These are phyloP conservation scores for Pseudozyma hubeiensis DNA, from an alignment of 1,284 basidiomycete genomes.

Conservation along the genomic window DNA sequence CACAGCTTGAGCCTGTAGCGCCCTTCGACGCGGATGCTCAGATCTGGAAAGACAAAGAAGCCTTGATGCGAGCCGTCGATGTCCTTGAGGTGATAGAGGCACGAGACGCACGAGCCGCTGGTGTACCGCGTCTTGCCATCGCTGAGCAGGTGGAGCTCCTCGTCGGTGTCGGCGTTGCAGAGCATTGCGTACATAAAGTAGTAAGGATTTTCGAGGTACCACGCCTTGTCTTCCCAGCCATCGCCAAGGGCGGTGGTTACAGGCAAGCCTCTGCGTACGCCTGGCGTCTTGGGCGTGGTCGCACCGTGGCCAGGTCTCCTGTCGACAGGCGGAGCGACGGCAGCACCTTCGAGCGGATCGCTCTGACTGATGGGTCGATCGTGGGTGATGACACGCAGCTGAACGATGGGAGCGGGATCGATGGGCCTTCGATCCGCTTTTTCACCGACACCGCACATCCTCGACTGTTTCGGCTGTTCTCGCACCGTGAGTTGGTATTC, in stretches of 20 bases:
- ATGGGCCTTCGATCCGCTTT: conserved; percentile 92
- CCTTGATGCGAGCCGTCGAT: conserved; percentile 82
- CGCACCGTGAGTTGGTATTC: conserved; percentile 62
- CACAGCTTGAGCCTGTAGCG: conserved; percentile 84
- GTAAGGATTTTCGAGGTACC: conserved; percentile 66
- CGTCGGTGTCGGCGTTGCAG: conserved; percentile 72
- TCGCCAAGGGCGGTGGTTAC: conserved; percentile 55
- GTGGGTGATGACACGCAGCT: conserved; percentile 81
- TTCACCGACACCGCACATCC: conserved; percentile 71
- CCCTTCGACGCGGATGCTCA: conserved; percentile 80
- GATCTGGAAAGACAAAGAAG: conserved; percentile 69
- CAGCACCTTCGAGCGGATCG: conserved; percentile 14
- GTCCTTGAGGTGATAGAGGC: conserved; percentile 94
- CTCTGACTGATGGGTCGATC: conserved; percentile 45
- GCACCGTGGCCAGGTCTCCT: conserved; percentile 36
- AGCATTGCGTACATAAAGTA: conserved; percentile 67
- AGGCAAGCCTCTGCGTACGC: conserved; percentile 51
- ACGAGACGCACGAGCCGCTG: conserved; percentile 88
- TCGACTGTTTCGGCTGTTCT: conserved; percentile 65
- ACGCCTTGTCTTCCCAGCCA: conserved; percentile 67
- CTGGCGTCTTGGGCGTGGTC: conserved; percentile 24
- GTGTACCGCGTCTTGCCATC: conserved; percentile 91
- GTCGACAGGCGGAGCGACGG: conserved; percentile 41
- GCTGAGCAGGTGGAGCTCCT: conserved; percentile 92
- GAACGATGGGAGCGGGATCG: conserved; percentile 95